Percentiles rank a stretch among this genome's conserved stretches.
These are phyloP conservation scores for Lasiosphaeris hirsuta DNA, from an alignment of 495 filamentous ascomycete genomes.

Conservation along the genomic window DNA sequence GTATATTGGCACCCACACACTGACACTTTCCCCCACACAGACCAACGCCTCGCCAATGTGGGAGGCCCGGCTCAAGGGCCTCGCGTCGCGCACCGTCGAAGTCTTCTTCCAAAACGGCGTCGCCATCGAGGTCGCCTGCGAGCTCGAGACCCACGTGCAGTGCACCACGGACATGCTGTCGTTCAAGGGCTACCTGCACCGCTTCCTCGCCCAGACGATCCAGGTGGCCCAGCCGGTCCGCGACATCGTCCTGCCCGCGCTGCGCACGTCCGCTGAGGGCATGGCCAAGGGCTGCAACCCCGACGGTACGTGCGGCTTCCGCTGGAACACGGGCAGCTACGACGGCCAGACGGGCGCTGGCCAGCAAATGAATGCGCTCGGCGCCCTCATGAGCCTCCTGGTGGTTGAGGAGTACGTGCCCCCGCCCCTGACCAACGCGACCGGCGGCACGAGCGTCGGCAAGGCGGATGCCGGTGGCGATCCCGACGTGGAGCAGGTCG, in stretches of 20 bases:
- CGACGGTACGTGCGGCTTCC: conserved; percentile 61
- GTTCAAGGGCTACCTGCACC: conserved; percentile 74
- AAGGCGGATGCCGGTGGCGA: conserved; percentile 13
- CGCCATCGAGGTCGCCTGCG: conserved; percentile 61
- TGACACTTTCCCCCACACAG: conserved; percentile 9
- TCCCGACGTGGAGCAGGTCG: conserved; percentile 7
- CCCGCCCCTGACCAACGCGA: conserved; percentile 15
- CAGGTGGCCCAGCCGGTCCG: conserved; percentile 65
- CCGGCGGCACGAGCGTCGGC: conserved; percentile 23
- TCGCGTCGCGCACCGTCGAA: conserved; percentile 52
- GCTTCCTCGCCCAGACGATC: conserved; percentile 65
- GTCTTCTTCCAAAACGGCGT: conserved; percentile 55
- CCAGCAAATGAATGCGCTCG: conserved; percentile 66
- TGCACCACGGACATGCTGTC: conserved; percentile 69
- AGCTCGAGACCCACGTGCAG: conserved; percentile 39
- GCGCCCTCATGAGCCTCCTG: conserved; percentile 54
- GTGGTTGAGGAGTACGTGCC: conserved; percentile 16
- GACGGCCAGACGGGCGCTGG: conserved; percentile 60
- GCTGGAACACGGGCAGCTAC: conserved; percentile 38
- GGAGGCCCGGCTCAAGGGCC: conserved; percentile 51
- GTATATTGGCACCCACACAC: neutral
- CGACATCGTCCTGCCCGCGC: conserved; percentile 55
- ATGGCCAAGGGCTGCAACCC: conserved; percentile 64
- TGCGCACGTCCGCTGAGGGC: conserved; percentile 61
- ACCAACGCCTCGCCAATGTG: conserved; percentile 48